Conservation (phyloP, 257 asterid genomes). For the Capsicum chinense region DNA sequence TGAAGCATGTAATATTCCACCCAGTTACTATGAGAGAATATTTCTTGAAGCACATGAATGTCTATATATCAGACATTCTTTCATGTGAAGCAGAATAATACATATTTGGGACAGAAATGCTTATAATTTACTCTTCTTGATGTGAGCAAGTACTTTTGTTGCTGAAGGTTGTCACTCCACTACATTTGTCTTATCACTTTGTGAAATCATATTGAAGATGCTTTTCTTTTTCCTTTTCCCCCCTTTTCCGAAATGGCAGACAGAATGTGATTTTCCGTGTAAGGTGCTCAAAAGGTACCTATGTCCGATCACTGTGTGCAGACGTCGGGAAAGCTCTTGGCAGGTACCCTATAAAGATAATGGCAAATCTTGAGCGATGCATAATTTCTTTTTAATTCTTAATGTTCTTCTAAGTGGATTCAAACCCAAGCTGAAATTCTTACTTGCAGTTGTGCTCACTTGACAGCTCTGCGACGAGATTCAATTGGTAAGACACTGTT, state of each 20-base stretch:
- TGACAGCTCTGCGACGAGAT: constrained; percentile 89
- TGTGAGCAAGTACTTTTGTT: neutral
- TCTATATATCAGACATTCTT: neutral
- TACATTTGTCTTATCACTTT: neutral
- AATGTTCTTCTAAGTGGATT: neutral
- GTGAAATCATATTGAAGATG: neutral
- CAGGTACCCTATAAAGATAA: constrained; percentile 52
- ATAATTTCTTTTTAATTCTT: neutral
- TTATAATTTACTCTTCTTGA: neutral
- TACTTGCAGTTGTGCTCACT: constrained; percentile 88
- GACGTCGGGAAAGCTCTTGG: constrained; percentile 92
- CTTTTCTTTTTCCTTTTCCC: neutral
- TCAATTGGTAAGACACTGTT: constrained; percentile 66
- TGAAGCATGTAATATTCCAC: constrained; percentile 13
- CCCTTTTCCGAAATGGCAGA: constrained; percentile 43
- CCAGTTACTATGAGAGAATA: neutral
- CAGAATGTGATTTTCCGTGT: constrained; percentile 92
- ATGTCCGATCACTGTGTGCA: constrained; percentile 91
- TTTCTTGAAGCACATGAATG: constrained; percentile 10
- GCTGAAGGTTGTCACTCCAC: constrained; percentile 5
- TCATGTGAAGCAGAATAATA: neutral
- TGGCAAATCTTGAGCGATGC: neutral
- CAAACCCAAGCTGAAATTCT: neutral
- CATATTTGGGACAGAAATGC: constrained; percentile 13
- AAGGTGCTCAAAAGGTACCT: constrained; percentile 96